Conservation (phyloP, 768 basidiomycete species). For the Exidia glandulosa region DNA sequence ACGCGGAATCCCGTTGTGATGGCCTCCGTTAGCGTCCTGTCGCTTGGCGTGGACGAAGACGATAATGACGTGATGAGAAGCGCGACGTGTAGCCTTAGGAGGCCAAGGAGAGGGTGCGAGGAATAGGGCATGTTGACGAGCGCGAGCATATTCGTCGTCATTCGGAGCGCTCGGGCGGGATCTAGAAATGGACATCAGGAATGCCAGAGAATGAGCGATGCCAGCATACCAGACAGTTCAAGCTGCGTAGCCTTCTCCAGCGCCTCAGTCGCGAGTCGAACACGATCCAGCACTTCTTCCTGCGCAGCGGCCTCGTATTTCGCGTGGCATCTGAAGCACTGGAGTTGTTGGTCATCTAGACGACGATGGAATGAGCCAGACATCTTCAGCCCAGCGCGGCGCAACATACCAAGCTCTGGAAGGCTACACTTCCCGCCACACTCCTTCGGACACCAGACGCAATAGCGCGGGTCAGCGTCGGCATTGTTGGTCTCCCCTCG, state of each 20-base stretch:
- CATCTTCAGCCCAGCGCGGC: neutral
- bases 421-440: slow-evolving; percentile 53
- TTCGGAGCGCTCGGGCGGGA: slow-evolving; percentile 40
- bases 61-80: slow-evolving; percentile 50
- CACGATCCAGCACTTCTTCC: slow-evolving; percentile 47
- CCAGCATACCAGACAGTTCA: slow-evolving; percentile 43
- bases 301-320: slow-evolving; percentile 28
- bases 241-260: slow-evolving; percentile 58
- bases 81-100: slow-evolving; percentile 59
- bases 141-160: slow-evolving; percentile 55
- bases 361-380: neutral
- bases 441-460: slow-evolving; percentile 54
- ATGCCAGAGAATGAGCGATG: neutral
- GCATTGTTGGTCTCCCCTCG: slow-evolving; percentile 8
- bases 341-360: neutral
- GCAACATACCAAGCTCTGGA: neutral
- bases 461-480: slow-evolving; percentile 67
- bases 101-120: slow-evolving; percentile 65
- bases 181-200: slow-evolving; percentile 29
- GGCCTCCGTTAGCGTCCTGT: slow-evolving; percentile 40
- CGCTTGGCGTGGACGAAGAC: slow-evolving; percentile 4
- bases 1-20: slow-evolving; percentile 47
- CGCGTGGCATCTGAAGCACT: slow-evolving; percentile 45
- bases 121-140: slow-evolving; percentile 58
- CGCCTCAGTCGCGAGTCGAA: slow-evolving; percentile 62